These are phyloP conservation scores for Sextonia rubra DNA, from an alignment of 164 flowering plant species.

Conservation along the genomic window DNA sequence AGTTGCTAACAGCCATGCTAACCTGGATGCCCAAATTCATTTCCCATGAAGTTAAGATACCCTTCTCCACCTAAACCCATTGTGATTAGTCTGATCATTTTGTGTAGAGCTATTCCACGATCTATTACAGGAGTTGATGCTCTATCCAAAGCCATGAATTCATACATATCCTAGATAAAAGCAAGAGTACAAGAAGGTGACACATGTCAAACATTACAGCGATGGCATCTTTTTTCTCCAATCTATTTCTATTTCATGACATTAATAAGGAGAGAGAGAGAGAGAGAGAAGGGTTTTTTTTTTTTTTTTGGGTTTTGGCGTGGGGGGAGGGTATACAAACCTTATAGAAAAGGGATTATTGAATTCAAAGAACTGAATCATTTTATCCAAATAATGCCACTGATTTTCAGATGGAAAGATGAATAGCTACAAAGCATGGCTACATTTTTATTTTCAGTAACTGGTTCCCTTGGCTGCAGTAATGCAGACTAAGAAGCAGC, in stretches of 20 bases:
- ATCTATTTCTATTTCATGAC: neutral
- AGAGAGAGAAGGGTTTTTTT: no score
- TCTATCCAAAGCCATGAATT: constrained; percentile 91
- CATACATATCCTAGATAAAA: constrained; percentile 89
- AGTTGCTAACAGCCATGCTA: constrained; percentile 9
- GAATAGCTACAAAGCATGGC: no score
- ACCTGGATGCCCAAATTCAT: constrained; percentile 99
- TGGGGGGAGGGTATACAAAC: no score
- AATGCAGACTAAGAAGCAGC: no score
- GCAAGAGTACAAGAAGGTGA: neutral
- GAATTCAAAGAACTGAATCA: no score
- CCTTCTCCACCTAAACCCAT: constrained; percentile 99
- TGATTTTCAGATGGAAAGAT: no score
- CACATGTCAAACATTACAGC: neutral
- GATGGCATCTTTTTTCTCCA: neutral
- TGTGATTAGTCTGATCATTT: constrained; percentile 96
- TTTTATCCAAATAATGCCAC: no score
- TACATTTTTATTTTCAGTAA: no score
- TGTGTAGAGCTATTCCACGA: constrained; percentile 98
- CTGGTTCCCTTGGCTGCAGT: no score
- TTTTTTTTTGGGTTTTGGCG: no score
- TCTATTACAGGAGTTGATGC: constrained; percentile 85
- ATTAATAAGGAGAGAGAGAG: neutral
- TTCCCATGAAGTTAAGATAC: constrained; percentile 98
- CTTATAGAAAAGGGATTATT: no score